Evolutionary conservation across 805 yeast genomes (phyloP), one percentile per base, ranked within the genome.

Genomic region (Saccharomycodes ludwigii): DNA sequence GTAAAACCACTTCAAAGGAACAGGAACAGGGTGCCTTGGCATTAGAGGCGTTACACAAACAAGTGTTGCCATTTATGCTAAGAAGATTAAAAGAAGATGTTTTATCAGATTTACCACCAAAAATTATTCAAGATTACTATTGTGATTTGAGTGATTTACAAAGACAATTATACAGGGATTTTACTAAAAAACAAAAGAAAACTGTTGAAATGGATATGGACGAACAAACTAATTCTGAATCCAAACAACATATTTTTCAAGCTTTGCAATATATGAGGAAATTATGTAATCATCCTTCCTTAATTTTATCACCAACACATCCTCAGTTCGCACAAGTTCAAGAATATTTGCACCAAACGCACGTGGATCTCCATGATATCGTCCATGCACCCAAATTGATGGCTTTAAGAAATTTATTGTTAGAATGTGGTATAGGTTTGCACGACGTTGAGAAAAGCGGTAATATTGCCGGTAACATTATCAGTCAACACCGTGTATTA

Each of bases 11-110:
- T 3, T 76, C 93, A 0, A 88, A 77, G 46, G 98, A 91, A 46
- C 97, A 91, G 52, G 99, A 91, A 51, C 84, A 85, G 1, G 99
- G 98, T 27, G 95, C 96, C 0, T 62, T 91, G 40, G 98, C 97
- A 0, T 63, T 93, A 38, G 99, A 91, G 47, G 88, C 96, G 0
- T 65, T 91, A 39, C 99, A 91, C 56, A 91, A 88, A 47, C 99
- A 91, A 46, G 97, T 85, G 0, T 63, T 91, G 29, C 99, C 99
- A 11, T 91, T 91, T 54, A 79, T 93, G 85, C 63, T 91, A 41
- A 78, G 99, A 54, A 76, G 99, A 53, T 66, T 91, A 48, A 91
- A 91, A 54, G 97, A 91, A 50, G 97, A 91, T 44, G 99, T 91
- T 4, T 63, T 91, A 33, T 79, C 93, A 1, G 99, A 91, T 53